Evolutionary conservation across 495 filamentous ascomycete genomes (phyloP).

Genomic region (Xylaria telfairii): DNA sequence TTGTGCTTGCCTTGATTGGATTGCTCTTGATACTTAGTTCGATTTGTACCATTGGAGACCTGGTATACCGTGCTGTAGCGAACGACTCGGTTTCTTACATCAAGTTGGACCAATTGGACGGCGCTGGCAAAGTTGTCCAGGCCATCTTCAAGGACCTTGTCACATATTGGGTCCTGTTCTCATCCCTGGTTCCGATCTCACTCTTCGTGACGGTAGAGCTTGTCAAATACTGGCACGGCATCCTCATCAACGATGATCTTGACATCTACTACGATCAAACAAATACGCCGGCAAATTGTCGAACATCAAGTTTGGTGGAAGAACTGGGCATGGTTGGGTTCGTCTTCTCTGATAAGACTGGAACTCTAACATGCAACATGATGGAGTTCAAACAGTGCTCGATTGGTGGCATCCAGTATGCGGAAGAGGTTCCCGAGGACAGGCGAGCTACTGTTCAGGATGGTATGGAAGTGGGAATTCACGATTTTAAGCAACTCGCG

Average conservation of each 20-base stretch:
- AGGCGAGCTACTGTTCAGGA: constrained; percentile 78
- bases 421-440: constrained; percentile 92
- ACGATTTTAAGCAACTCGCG: constrained; percentile 81
- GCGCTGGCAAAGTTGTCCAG: constrained; percentile 61
- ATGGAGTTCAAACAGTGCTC: constrained; percentile 98
- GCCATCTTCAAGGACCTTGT: constrained; percentile 95
- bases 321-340: constrained; percentile 98
- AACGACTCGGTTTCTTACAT: constrained; percentile 72
- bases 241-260: constrained; percentile 93
- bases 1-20: constrained; percentile 86
- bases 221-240: constrained; percentile 97
- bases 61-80: constrained; percentile 72
- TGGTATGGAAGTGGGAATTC: constrained; percentile 77
- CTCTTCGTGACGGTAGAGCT: constrained; percentile 98
- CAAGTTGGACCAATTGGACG: constrained; percentile 56
- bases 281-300: constrained; percentile 93
- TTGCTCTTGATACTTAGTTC: constrained; percentile 86
- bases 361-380: constrained; percentile 97
- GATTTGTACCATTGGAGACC: constrained; percentile 88
- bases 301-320: constrained; percentile 95
- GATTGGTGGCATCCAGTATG: constrained; percentile 93
- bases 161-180: constrained; percentile 99
- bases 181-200: constrained; percentile 93
- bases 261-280: constrained; percentile 98
- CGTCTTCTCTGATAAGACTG: constrained; percentile 99